Base-by-base conservation (phyloP, 441 rosid genomes). In the Eruca vesicaria region DNA sequence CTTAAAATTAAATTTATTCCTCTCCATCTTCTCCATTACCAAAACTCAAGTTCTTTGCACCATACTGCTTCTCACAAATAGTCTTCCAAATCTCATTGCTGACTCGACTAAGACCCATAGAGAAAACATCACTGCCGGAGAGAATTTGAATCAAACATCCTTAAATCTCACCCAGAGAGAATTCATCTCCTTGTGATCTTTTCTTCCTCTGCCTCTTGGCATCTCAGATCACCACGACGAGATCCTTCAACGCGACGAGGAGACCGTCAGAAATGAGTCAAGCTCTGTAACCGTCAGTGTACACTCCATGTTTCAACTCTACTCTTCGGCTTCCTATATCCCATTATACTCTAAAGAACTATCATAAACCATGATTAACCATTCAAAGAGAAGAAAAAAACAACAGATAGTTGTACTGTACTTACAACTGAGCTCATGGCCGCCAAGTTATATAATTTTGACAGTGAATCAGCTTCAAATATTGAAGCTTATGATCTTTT, bases 1-100 rank as follows among this genome's bases (percentile, higher is more conserved):
- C 60, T 78, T 75, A 79, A 86, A 88, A 7, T 87, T 21, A 5
- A 85, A 88, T 71, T 79, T 83, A 38, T 72, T 79, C 65, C 14
- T 63, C 74, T 78, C 84, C 98, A 94, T 90, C 70, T 82, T 79
- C 83, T 89, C 86, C 31, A 84, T 48, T n/a, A 28, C 81, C 89
- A 50, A 62, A 14, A 63, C 79, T 71, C 19, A 71, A 21, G 19
- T 43, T 76, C 83, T 60, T 19, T 72, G 66, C 70, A 70, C 96
- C 96, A 68, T 81, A 92, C 26, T 85, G 74, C 58, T 72, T 77
- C 85, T 80, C 79, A 68, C 80, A 94, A 78, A 89, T 88, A 59
- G 4, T 26, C 29, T 26, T 26, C 29, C 29, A 26, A 26, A 26
- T 2, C 29, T 26, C 29, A 26, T 26, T n/a, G n/a, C n/a, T n/a